Base-by-base conservation (phyloP, 805 yeast genomes). In the Pichia pseudocactophila region DNA sequence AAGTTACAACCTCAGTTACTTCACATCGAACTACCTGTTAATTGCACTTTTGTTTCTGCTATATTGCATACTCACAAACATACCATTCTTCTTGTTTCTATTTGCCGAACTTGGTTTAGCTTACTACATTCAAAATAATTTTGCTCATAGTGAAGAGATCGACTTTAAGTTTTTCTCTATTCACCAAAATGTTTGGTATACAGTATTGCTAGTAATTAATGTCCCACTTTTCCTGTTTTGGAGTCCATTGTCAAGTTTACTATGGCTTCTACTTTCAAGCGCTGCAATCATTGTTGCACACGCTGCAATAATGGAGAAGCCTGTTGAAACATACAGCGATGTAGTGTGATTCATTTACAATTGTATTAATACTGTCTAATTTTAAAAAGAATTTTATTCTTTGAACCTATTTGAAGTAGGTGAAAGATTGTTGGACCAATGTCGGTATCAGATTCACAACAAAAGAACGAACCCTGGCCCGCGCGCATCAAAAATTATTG, bases 301-400 rank as follows among this genome's bases (percentile, higher is more conserved):
- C 63, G 98, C 97, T 36, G 70, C 89, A 3, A 69, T 90, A 49
- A 71, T 92, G 76, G 97, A 92, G 59, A 92, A 90, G 66, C 98
- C 98, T 17, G 80, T 89, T 47, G 97, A 92, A 66, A 80, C 90
- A 31, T 92, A 90, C 58, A 92, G 88, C 58, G 96, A 87, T 59
- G 52, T 53, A 37, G 73, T 68, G 40, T 69, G 39, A 48, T 11
- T n/a, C 12, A 28, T 12, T 7, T 22, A 16, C 28, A 7, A 17
- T 17, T 32, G 16, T 32, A 32, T 32, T 6, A 6, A 22, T 22
- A 22, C 25, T 22, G 25, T 22, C 7, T 22, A 22, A 22, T 8
- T 22, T 22, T 22, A 22, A 22, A 22, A 22, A 22, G n/a, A n/a
- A n/a, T n/a, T n/a, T n/a, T n/a, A n/a, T n/a, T n/a, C n/a, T n/a